Evolutionary conservation across 345 rosid genomes (phyloP).

Genomic region (Acer campestre): DNA sequence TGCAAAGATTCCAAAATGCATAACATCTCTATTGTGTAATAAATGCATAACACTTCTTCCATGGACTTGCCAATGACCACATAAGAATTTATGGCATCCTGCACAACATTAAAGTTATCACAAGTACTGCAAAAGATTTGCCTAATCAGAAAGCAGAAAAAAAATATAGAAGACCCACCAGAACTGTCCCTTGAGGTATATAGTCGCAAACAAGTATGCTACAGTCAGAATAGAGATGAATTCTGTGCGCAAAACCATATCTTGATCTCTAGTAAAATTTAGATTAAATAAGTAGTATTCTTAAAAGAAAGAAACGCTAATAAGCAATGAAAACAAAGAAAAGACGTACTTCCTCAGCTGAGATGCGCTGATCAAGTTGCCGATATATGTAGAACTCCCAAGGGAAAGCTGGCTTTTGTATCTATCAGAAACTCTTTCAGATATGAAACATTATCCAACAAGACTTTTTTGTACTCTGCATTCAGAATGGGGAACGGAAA

Average conservation of each 20-base stretch:
- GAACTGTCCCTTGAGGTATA: constrained; percentile 87
- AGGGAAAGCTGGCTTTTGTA: constrained; percentile 91
- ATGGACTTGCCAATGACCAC: constrained; percentile 68
- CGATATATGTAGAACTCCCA: constrained; percentile 98
- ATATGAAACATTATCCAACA: constrained; percentile 2
- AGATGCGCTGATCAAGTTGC: constrained; percentile 79
- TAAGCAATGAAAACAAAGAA: constrained; percentile 16
- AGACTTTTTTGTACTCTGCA: constrained; percentile 1
- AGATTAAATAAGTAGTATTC: constrained; percentile 18
- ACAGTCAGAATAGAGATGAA: constrained; percentile 71
- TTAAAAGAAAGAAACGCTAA: not conserved
- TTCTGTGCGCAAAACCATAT: constrained; percentile 78
- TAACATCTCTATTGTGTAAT: constrained; percentile 91
- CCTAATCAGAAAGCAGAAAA: constrained; percentile 1
- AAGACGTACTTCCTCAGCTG: constrained; percentile 58
- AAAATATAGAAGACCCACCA: constrained; percentile 41
- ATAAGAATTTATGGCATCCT: constrained; percentile 94
- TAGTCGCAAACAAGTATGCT: constrained; percentile 86
- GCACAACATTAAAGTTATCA: constrained; percentile 25
- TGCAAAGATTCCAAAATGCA: constrained; percentile 88
- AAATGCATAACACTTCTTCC: constrained; percentile 90
- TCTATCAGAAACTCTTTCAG: constrained; percentile 45
- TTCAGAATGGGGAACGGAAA: not conserved
- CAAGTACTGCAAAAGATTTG: constrained; percentile 8
- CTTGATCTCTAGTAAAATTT: constrained; percentile 64